phyloP scores from a whole-genome alignment of 140 eudicot species.

The Oenanthe javanica region DNA sequence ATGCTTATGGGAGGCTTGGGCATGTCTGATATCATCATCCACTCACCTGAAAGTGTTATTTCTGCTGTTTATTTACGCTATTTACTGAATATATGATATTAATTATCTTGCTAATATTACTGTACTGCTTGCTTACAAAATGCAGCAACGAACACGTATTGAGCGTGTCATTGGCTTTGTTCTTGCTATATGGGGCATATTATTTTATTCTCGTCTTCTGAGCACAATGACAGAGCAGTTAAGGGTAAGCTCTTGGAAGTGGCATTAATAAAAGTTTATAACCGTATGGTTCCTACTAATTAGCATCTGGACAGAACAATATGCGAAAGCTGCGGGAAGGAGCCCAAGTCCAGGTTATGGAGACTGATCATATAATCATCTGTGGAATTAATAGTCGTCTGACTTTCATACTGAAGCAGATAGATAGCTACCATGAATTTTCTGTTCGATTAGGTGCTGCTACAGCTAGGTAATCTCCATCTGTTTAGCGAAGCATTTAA shows the following conservation, averaged over 20 bases:
- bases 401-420: slow-evolving; percentile 76
- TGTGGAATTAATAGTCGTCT: slow-evolving; percentile 95
- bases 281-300: slow-evolving; percentile 13
- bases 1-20: slow-evolving; percentile 99
- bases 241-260: slow-evolving; percentile 51
- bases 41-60: slow-evolving; percentile 79
- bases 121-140: slow-evolving; percentile 15
- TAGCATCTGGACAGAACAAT: slow-evolving; percentile 56
- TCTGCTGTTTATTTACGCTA: slow-evolving; percentile 14
- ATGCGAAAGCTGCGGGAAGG: slow-evolving; percentile 96
- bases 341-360: slow-evolving; percentile 93
- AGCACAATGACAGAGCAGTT: slow-evolving; percentile 99
- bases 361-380: slow-evolving; percentile 84
- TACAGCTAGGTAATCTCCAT: slow-evolving; percentile 61
- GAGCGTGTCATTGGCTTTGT: slow-evolving; percentile 90
- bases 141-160: slow-evolving; percentile 89
- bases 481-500: not conserved
- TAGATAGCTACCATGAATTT: slow-evolving; percentile 87
- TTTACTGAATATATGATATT: slow-evolving; percentile 8
- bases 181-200: slow-evolving; percentile 98
- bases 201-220: slow-evolving; percentile 86
- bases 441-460: slow-evolving; percentile 97
- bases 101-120: slow-evolving; percentile 5
- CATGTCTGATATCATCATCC: slow-evolving; percentile 90
- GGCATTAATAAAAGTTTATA: not conserved